Conservation (phyloP, 805 yeast species). For the Candida sanyiensis region DNA sequence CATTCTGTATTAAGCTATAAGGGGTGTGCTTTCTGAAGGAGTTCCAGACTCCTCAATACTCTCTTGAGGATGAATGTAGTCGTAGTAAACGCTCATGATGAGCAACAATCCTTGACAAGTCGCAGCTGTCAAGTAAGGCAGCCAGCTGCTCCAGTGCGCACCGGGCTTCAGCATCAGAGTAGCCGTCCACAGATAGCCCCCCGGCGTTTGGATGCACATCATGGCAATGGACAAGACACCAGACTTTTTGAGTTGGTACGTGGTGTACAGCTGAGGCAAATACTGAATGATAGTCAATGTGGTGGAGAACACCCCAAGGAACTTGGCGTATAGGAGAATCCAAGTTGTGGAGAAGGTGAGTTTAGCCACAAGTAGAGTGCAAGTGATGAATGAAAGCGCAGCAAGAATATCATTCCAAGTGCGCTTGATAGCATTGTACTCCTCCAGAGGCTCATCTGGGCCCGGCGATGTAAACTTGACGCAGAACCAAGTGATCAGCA, state of each 20-base stretch:
- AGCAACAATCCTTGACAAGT: constrained; percentile 56
- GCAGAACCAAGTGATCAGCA: constrained; percentile 51
- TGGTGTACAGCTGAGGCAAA: constrained; percentile 72
- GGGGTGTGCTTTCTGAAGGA: neutral
- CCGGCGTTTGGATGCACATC: constrained; percentile 88
- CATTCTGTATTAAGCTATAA: constrained; percentile 1
- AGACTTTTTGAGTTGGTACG: constrained; percentile 62
- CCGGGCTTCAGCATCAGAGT: constrained; percentile 67
- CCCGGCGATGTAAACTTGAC: constrained; percentile 42
- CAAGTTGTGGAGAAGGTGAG: constrained; percentile 11
- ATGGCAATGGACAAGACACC: constrained; percentile 75
- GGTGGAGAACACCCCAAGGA: constrained; percentile 63
- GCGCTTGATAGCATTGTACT: constrained; percentile 35
- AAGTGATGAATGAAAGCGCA: constrained; percentile 31
- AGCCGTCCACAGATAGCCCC: constrained; percentile 78
- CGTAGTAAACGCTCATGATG: constrained; percentile 54
- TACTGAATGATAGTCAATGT: constrained; percentile 63
- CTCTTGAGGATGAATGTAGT: constrained; percentile 9
- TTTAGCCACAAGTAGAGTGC: constrained; percentile 31
- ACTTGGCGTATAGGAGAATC: constrained; percentile 43
- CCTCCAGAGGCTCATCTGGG: constrained; percentile 32
- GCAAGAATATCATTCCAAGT: constrained; percentile 37
- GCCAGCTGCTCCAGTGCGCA: constrained; percentile 82
- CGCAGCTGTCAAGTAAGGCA: constrained; percentile 73
- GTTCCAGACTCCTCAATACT: neutral